These are phyloP conservation scores for Diversispora eburnea DNA, from an alignment of 192 early-diverging fungal genomes.

Conservation along the genomic window DNA sequence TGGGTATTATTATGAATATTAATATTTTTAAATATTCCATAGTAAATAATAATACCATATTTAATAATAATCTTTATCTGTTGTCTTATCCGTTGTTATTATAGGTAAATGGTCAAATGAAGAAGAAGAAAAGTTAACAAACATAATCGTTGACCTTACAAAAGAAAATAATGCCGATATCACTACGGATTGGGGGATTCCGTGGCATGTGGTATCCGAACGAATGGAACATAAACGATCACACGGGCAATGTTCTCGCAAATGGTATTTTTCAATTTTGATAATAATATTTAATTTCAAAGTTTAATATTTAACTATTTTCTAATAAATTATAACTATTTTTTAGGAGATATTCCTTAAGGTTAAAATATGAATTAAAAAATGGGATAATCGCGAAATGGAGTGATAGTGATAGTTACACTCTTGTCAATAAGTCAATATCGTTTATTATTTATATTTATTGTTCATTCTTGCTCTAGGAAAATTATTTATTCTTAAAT, in stretches of 20 bases:
- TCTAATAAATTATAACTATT: not conserved
- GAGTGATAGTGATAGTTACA: not conserved
- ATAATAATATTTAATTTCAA: not conserved
- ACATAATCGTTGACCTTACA: constrained; percentile 31
- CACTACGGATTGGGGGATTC: constrained; percentile 10
- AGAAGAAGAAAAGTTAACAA: constrained; percentile 30
- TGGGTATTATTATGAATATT: not conserved
- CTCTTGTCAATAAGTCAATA: not conserved
- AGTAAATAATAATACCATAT: not conserved
- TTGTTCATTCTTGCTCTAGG: not conserved
- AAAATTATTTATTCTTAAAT: not conserved
- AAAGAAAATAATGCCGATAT: not conserved
- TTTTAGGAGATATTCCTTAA: not conserved
- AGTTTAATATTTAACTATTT: no score
- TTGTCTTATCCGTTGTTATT: not conserved
- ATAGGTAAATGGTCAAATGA: constrained; percentile 30
- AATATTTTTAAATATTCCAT: not conserved
- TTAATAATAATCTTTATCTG: not conserved
- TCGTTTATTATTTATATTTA: not conserved
- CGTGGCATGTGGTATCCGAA: not conserved
- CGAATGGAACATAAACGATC: constrained; percentile 9
- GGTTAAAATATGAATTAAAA: not conserved
- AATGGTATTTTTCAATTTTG: not conserved
- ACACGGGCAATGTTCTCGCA: not conserved
- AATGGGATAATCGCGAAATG: not conserved